phyloP scores from a whole-genome alignment of 495 filamentous ascomycete species.

The Trichocladium antarcticum region DNA sequence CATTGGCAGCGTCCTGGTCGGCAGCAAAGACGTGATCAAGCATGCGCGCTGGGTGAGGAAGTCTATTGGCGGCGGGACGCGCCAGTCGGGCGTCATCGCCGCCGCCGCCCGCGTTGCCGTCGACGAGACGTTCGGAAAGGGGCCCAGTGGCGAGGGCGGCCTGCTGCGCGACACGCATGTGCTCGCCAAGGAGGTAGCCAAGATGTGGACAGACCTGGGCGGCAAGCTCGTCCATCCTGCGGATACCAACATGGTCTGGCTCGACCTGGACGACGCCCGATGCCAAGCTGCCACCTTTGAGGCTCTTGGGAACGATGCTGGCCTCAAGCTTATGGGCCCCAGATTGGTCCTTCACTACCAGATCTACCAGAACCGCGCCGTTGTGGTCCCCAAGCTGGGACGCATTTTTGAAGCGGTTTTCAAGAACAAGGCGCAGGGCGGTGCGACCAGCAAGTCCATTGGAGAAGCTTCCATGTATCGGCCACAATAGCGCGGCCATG shows the following conservation, averaged over 20 bases:
- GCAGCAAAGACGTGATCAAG: conserved; percentile 52
- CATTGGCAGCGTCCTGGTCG: conserved; percentile 70
- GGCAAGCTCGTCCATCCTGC: conserved; percentile 50
- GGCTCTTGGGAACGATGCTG: conserved; percentile 40
- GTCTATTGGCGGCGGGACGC: conserved; percentile 68
- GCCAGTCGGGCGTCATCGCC: conserved; percentile 56
- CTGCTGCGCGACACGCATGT: conserved; percentile 51
- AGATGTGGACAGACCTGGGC: conserved; percentile 52
- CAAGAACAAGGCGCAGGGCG: conserved; percentile 10
- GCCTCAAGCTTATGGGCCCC: conserved; percentile 41
- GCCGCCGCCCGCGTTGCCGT: conserved; percentile 48
- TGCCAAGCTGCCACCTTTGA: conserved; percentile 37
- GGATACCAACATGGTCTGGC: conserved; percentile 93
- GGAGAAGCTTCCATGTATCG: conserved; percentile 21
- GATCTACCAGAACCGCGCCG: conserved; percentile 38
- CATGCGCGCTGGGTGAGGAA: conserved; percentile 73
- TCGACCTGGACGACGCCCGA: conserved; percentile 53
- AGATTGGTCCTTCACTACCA: conserved; percentile 58
- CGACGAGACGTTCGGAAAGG: conserved; percentile 59
- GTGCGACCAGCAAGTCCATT: neutral
- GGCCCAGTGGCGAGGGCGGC: conserved; percentile 50
- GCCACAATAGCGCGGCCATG: too few relatives aligned
- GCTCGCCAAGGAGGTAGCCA: conserved; percentile 53
- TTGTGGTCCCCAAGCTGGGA: conserved; percentile 40
- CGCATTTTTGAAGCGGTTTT: conserved; percentile 37